phyloP scores from a whole-genome alignment of 148 eudicot genomes.

The Salicornia ramosissima region DNA sequence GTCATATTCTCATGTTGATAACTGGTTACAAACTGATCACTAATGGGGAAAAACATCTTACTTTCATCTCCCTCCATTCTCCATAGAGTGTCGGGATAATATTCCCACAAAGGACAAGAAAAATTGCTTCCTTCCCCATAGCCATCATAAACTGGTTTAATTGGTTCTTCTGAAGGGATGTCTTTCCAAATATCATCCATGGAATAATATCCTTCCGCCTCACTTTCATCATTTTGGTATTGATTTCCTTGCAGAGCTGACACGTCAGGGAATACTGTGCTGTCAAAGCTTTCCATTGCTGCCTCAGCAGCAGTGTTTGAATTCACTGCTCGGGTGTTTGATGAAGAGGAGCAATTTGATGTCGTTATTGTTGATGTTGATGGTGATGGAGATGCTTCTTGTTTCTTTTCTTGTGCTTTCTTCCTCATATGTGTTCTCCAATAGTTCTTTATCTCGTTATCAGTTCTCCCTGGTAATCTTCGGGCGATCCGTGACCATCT shows the following conservation, averaged over 20 bases:
- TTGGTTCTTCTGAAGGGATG: conserved; percentile 48
- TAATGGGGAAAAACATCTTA: conserved; percentile 36
- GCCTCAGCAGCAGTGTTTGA: conserved; percentile 25
- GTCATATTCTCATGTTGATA: conserved; percentile 19
- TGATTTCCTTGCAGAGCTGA: conserved; percentile 32
- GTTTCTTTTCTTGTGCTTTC: conserved; percentile 73
- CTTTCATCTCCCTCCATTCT: conserved; percentile 41
- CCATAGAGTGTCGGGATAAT: conserved; percentile 48
- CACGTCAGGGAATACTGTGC: conserved; percentile 29
- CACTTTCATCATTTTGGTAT: conserved; percentile 16
- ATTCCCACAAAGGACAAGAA: conserved; percentile 59
- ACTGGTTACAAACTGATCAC: conserved; percentile 32
- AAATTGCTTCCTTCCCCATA: conserved; percentile 29
- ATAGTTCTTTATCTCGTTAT: conserved; percentile 85
- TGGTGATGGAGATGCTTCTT: conserved; percentile 38
- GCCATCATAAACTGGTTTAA: conserved; percentile 35
- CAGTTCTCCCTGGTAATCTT: conserved; percentile 80
- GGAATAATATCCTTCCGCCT: conserved; percentile 31
- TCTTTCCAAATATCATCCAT: conserved; percentile 95
- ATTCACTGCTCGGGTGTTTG: conserved; percentile 27
- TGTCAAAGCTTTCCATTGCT: conserved; percentile 26
- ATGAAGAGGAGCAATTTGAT: conserved; percentile 31
- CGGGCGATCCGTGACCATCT: conserved; percentile 84
- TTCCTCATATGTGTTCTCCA: conserved; percentile 93
- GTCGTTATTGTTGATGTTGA: conserved; percentile 37